Percentiles rank a stretch among this genome's conserved stretches.
phyloP scores from a whole-genome alignment of 2,329 filamentous ascomycete species.

The Fusarium fracticaudum region DNA sequence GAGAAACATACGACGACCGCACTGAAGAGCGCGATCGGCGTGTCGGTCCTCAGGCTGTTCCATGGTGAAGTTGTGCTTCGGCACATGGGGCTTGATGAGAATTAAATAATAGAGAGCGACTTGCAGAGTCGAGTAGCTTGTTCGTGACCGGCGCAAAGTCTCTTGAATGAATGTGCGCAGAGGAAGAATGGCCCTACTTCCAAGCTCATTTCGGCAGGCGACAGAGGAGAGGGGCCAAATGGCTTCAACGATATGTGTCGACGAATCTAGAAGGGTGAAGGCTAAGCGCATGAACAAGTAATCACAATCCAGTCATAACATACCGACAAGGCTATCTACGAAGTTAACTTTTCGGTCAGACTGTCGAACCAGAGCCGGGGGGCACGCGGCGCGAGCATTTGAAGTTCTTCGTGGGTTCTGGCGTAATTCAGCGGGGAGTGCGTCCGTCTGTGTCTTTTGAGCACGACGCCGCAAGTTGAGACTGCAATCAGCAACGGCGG shows the following conservation, averaged over 20 bases:
- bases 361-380: conserved; percentile 84
- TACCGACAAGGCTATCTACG: conserved; percentile 97
- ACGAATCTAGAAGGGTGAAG: conserved; percentile 75
- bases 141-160: conserved; percentile 91
- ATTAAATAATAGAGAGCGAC: conserved; percentile 97
- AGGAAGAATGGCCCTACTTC: conserved; percentile 81
- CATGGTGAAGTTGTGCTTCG: conserved; percentile 84
- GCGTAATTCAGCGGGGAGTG: conserved; percentile 69
- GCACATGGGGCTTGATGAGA: conserved; percentile 90
- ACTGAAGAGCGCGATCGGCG: conserved; percentile 84
- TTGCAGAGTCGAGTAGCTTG: conserved; percentile 96
- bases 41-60: conserved; percentile 81
- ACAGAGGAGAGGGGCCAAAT: conserved; percentile 95
- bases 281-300: conserved; percentile 47
- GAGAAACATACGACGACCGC: conserved; percentile 96
- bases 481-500: conserved; percentile 34
- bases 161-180: conserved; percentile 97
- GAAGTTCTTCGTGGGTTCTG: conserved; percentile 70
- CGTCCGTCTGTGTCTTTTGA: conserved; percentile 48
- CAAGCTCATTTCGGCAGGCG: conserved; percentile 76
- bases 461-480: conserved; percentile 37
- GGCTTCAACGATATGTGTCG: conserved; percentile 94
- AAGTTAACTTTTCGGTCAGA: conserved; percentile 93
- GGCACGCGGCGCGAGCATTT: conserved; percentile 66
- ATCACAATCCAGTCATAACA: conserved; percentile 58